Evolutionary conservation across 2,329 filamentous ascomycete species (phyloP).

Genomic region (Verticillium zaregamsianum): DNA sequence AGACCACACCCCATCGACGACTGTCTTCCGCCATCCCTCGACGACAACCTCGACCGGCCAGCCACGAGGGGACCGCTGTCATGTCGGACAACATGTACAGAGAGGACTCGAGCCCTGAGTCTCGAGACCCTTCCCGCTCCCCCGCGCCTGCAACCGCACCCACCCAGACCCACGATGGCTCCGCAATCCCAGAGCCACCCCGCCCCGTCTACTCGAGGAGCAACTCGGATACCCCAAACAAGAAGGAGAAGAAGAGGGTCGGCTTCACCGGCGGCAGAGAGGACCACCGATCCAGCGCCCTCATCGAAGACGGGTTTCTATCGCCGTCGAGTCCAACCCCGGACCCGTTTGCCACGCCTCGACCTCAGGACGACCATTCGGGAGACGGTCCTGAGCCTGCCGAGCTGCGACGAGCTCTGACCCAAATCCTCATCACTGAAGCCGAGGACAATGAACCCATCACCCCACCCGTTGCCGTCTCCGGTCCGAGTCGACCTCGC

Average conservation of each 20-base stretch:
- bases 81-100: slow-evolving; percentile 10
- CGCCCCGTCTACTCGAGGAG: neutral
- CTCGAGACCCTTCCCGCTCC: neutral
- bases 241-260: slow-evolving; percentile 36
- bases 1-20: neutral
- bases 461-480: neutral
- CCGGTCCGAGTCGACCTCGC: slow-evolving; percentile 19
- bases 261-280: slow-evolving; percentile 19
- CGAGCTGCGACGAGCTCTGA: slow-evolving; percentile 32
- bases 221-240: slow-evolving; percentile 19
- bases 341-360: slow-evolving; percentile 8
- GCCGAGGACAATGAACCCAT: slow-evolving; percentile 8
- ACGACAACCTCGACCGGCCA: neutral
- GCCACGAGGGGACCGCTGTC: neutral
- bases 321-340: slow-evolving; percentile 8
- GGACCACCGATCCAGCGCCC: slow-evolving; percentile 24
- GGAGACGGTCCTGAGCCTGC: slow-evolving; percentile 31
- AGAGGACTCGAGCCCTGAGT: neutral
- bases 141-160: neutral
- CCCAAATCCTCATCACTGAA: slow-evolving; percentile 31
- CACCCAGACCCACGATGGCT: neutral
- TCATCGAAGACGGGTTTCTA: slow-evolving; percentile 14
- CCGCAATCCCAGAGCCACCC: neutral
- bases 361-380: slow-evolving; percentile 15
- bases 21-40: neutral